Percentiles rank a stretch among this genome's conserved stretches.
Evolutionary conservation across 768 basidiomycete species (phyloP).

Genomic region (Hemileccinum impolitum): DNA sequence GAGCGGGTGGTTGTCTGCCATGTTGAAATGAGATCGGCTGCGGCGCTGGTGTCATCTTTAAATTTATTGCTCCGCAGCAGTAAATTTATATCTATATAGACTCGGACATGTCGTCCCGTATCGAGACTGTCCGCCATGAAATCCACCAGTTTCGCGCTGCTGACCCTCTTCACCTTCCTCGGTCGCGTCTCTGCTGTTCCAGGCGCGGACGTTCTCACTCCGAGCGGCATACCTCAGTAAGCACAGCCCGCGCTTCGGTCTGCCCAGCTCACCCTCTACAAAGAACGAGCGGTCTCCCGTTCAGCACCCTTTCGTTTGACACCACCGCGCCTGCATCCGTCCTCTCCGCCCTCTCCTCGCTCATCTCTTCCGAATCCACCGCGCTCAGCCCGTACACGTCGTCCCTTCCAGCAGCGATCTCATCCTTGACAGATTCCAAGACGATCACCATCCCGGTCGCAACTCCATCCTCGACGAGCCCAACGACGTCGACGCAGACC

Average conservation of each 20-base stretch:
- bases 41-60: no score
- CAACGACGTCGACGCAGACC: neutral
- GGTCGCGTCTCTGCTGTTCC: conserved; percentile 11
- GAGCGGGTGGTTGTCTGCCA: conserved; percentile 1
- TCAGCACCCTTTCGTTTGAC: conserved; percentile 19
- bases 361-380: conserved; percentile 27
- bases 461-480: neutral
- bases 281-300: conserved; percentile 24
- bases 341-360: conserved; percentile 21
- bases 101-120: no score
- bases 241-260: neutral
- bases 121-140: no score
- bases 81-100: no score
- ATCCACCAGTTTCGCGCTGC: no score
- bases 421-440: neutral
- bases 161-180: conserved; percentile 2
- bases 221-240: conserved; percentile 23
- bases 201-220: neutral
- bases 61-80: no score
- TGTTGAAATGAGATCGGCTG: conserved; percentile 5
- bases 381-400: conserved; percentile 8
- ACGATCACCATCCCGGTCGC: neutral
- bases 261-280: neutral
- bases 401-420: neutral
- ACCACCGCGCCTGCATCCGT: conserved; percentile 19